A percentile compares a stretch with the other conserved stretches of the same genome.
These are phyloP conservation scores for Talaromyces sp. DNA, from an alignment of 2,329 filamentous ascomycete species.

Conservation along the genomic window DNA sequence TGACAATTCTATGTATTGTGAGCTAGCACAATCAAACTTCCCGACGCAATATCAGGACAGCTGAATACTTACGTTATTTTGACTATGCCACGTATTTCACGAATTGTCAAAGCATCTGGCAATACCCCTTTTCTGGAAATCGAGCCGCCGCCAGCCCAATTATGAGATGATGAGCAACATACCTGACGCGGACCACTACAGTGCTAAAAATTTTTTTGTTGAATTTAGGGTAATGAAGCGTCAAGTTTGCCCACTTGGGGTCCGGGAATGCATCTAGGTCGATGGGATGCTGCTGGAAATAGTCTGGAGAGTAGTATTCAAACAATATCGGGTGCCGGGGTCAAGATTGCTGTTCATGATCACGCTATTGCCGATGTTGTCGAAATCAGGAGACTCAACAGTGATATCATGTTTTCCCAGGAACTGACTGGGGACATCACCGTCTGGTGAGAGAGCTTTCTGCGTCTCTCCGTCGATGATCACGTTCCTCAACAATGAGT, in stretches of 20 bases:
- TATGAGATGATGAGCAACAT: not conserved
- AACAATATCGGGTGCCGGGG: not conserved
- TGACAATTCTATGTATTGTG: not conserved
- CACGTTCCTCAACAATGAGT: not conserved
- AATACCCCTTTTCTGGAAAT: not conserved
- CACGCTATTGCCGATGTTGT: not conserved
- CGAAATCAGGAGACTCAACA: not conserved
- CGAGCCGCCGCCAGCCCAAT: not conserved
- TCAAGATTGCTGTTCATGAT: not conserved
- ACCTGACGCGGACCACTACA: not conserved
- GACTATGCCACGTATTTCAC: not conserved
- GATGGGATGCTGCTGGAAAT: not conserved
- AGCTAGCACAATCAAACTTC: not conserved
- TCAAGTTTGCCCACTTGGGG: not conserved
- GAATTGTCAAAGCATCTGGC: not conserved
- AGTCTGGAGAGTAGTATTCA: not conserved
- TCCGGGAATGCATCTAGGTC: not conserved
- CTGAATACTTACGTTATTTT: not conserved
- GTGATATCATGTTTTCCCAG: not conserved
- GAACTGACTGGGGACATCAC: not conserved
- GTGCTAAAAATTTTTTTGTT: not conserved
- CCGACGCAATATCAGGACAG: not conserved
- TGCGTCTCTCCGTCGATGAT: not conserved
- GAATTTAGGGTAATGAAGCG: not conserved
- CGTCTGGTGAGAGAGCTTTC: not conserved